A percentile compares a stretch with the other conserved stretches of the same genome.
phyloP scores from a whole-genome alignment of 257 asterid species.

The Avicennia marina region DNA sequence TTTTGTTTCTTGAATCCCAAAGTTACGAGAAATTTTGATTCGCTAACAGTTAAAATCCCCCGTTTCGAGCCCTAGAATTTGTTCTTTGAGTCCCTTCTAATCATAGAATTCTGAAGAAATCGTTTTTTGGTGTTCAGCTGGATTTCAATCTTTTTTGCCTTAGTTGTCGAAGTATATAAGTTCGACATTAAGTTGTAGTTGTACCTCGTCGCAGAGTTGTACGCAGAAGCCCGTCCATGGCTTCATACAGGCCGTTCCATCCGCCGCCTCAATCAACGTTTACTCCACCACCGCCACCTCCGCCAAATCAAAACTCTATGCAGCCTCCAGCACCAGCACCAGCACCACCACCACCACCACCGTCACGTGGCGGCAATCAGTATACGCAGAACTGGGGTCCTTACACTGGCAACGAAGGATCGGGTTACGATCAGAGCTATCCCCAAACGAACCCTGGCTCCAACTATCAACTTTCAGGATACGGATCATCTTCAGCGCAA shows the following conservation, averaged over 20 bases:
- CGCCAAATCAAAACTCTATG: conserved; percentile 48
- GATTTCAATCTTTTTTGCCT: background rate
- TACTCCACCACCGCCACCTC: conserved; percentile 58
- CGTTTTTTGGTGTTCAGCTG: conserved; percentile 9
- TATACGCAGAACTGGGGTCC: conserved; percentile 45
- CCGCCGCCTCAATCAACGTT: conserved; percentile 50
- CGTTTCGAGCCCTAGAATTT: conserved; percentile 17
- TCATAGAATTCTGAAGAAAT: background rate
- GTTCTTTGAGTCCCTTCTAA: background rate
- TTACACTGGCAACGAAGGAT: conserved; percentile 29
- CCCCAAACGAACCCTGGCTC: conserved; percentile 49
- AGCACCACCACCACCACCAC: conserved; percentile 40
- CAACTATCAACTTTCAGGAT: conserved; percentile 34
- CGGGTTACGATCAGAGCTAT: conserved; percentile 39
- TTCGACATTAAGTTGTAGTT: background rate
- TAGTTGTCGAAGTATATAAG: background rate
- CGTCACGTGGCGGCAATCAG: conserved; percentile 34
- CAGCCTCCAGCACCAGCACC: conserved; percentile 48
- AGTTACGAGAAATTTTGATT: background rate
- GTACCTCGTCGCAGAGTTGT: conserved; percentile 13
- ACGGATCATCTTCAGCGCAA: conserved; percentile 33
- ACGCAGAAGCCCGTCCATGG: conserved; percentile 38
- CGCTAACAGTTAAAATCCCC: conserved; percentile 1
- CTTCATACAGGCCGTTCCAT: conserved; percentile 86
- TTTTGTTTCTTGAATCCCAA: background rate